phyloP scores from a whole-genome alignment of 2,329 filamentous ascomycete genomes.

The Stagonosporopsis tanaceti region DNA sequence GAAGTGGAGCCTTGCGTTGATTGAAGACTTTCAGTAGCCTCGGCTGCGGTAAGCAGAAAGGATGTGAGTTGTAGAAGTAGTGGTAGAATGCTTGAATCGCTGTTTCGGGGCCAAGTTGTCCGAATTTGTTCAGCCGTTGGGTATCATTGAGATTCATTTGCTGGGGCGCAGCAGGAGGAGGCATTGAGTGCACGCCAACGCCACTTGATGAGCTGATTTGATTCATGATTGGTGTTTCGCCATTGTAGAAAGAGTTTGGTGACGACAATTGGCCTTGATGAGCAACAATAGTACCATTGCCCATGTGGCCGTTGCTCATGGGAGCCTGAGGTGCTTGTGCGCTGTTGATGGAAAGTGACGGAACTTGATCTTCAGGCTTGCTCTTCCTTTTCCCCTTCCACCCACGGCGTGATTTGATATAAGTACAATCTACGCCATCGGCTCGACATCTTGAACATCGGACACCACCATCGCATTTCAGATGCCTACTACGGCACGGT shows the following conservation, averaged over 20 bases:
- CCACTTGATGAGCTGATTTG: conserved; percentile 35
- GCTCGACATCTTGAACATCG: conserved; percentile 59
- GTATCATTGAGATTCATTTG: conserved; percentile 47
- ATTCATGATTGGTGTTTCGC: conserved; percentile 33
- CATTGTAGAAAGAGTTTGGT: conserved; percentile 42
- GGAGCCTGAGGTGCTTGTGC: conserved; percentile 25
- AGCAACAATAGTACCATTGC: conserved; percentile 14
- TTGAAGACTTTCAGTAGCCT: conserved; percentile 52
- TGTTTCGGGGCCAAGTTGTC: conserved; percentile 39
- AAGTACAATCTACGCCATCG: conserved; percentile 57
- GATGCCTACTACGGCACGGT: conserved; percentile 60
- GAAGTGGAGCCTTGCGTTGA: conserved; percentile 50
- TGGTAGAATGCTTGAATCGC: conserved; percentile 50
- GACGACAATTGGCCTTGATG: conserved; percentile 38
- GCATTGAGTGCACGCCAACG: conserved; percentile 29
- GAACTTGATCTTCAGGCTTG: conserved; percentile 43
- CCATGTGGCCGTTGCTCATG: conserved; percentile 30
- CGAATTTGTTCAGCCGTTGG: conserved; percentile 40
- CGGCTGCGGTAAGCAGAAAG: conserved; percentile 61
- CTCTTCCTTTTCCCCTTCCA: conserved; percentile 55
- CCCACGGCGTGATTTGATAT: conserved; percentile 61
- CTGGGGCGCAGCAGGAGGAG: conserved; percentile 25
- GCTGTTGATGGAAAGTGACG: conserved; percentile 33
- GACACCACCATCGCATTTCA: conserved; percentile 62
- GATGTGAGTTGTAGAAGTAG: conserved; percentile 65